These are phyloP conservation scores for Podospora bellae-mahoneyi DNA, from an alignment of 495 filamentous ascomycete genomes.

Conservation along the genomic window DNA sequence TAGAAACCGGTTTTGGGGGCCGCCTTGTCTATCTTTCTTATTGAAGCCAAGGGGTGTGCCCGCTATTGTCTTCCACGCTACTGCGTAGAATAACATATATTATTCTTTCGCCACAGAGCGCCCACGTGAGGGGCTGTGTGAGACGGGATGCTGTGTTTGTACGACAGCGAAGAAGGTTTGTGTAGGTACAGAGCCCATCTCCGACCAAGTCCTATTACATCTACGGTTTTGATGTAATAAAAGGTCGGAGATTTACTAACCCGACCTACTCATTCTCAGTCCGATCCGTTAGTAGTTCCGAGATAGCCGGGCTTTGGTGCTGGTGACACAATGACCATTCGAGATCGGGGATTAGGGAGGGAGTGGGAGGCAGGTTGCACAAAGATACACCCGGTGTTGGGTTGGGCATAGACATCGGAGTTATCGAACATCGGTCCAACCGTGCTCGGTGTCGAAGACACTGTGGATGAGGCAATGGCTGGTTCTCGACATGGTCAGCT, in stretches of 20 bases:
- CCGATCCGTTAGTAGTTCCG: not conserved
- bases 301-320: not conserved
- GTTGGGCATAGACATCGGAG: not conserved
- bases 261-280: not conserved
- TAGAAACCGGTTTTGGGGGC: too few species aligned
- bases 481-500: not conserved
- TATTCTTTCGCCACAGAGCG: not conserved
- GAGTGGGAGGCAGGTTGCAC: not conserved
- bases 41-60: not conserved
- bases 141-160: not conserved
- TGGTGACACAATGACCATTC: not conserved
- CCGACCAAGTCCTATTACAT: too few species aligned
- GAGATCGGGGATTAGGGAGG: not conserved
- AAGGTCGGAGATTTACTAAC: not conserved
- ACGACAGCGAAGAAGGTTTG: not conserved
- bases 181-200: not conserved
- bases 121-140: not conserved
- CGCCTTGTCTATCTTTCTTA: too few species aligned
- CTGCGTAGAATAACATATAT: not conserved
- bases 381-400: not conserved
- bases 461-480: too few species aligned
- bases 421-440: not conserved
- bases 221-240: not conserved
- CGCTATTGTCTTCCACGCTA: too few species aligned
- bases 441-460: too few species aligned